Evolutionary conservation across 2,329 filamentous ascomycete species (phyloP), one percentile per base, ranked within the genome.

Genomic region (Sporothrix sp.): DNA sequence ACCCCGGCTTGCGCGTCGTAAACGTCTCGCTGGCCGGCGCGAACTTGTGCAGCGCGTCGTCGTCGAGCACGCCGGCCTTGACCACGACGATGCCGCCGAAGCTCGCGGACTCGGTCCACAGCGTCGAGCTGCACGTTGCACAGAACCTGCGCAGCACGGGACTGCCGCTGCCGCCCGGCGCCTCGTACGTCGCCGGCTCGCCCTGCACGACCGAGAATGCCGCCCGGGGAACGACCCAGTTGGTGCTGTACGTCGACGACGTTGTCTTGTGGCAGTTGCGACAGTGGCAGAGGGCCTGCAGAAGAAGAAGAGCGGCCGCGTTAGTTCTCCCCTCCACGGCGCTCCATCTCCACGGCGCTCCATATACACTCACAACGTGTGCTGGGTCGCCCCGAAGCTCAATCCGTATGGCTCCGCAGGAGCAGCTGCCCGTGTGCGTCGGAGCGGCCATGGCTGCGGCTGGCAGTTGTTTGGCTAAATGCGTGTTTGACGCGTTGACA

Each of bases 371-470:
- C 28, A 45, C 42, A 28, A 45, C 42, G 14, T 33, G 28, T 8
- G 28, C 42, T 10, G 42, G 42, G 14, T 18, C 28, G 20, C 28
- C 42, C 42, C 33, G 18, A 7, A 45, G 28, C 14, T 45, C 18
- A 18, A 45, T 45, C 28, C 33, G 28, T 18, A 45, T 35, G 1
- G 42, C 28, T 2, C 42, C 42, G 28, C 42, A 45, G 28, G 42
- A 45, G 42, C 42, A 45, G 42, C 42, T 45, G 28, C 42, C 42
- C 18, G 8, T 45, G 42, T 45, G 32, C n/a, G 40, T 43, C 16
- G 30, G 30, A 11, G 10, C 10, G 27, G 40, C 27, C 40, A 21
- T 30, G 9, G 16, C n/a, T n/a, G n/a, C n/a, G n/a, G n/a, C n/a
- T n/a, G n/a, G n/a, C n/a, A n/a, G n/a, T n/a, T n/a, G n/a, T n/a